Percentiles rank a stretch among this genome's conserved stretches.
These are phyloP conservation scores for Silene uniflora DNA, from an alignment of 148 eudicot species.

Conservation along the genomic window DNA sequence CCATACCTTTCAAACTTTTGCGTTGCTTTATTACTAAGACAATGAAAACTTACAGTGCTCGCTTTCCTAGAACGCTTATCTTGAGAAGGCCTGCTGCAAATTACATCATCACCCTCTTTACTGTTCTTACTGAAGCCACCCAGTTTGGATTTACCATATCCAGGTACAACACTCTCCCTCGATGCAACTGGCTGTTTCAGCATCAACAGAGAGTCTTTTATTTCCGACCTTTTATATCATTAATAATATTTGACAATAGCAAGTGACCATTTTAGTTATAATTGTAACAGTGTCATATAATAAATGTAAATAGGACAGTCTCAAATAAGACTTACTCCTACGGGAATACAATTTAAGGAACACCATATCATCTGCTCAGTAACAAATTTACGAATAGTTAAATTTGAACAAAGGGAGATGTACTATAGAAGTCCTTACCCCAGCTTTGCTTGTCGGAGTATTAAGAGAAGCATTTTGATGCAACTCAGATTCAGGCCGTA, in stretches of 20 bases:
- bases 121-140: conserved; percentile 24
- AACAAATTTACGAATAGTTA: background rate
- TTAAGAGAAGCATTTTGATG: conserved; percentile 43
- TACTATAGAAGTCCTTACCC: conserved; percentile 38
- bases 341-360: no score
- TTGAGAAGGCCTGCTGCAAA: conserved; percentile 59
- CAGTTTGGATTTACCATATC: conserved; percentile 42
- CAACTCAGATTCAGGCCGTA: conserved; percentile 37
- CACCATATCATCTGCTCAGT: background rate
- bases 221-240: no score
- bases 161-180: conserved; percentile 66
- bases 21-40: background rate
- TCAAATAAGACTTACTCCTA: no score
- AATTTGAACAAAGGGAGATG: background rate
- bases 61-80: conserved; percentile 71
- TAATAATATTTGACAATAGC: no score
- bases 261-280: no score
- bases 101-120: conserved; percentile 39
- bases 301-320: no score
- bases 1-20: background rate
- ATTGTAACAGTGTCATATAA: no score
- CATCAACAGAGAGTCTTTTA: no score
- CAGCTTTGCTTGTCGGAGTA: conserved; percentile 79
- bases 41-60: conserved; percentile 60
- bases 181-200: conserved; percentile 71